Base-by-base conservation (phyloP, 148 eudicot species). In the Chenopodium berlandieri region DNA sequence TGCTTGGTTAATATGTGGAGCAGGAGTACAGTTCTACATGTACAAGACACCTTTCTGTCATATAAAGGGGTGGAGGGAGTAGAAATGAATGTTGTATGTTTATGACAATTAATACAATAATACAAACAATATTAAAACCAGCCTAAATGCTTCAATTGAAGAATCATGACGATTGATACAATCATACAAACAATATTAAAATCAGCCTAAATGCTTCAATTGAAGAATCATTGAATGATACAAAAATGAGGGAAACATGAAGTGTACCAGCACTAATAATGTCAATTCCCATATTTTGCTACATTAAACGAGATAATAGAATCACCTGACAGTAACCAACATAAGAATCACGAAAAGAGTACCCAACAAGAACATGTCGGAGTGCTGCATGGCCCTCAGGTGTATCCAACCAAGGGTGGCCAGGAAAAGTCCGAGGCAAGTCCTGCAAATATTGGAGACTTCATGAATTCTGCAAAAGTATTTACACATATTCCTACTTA, bases 321-420 rank as follows among this genome's bases (percentile, higher is more conserved):
- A 79, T 79, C 73, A 92, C 99, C 97, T 96, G 99, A 89, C 99
- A 96, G 75, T 96, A 96, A 84, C 99, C 99, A 85, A 96, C 99
- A 75, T 94, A 93, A 71, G 94, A 96, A 88, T 96, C 98, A 27
- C 99, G 94, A 86, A 96, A 96, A 31, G 98, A 96, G 86, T 96
- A 96, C 20, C 85, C 99, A 75, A 96, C 98, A 88, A 96, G 99
- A 84, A 96, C 93, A 67, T 95, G 99, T 66, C 99, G 90, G 22
- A 96, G 95, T 58, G 99, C 87, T 81, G 97, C 94, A 88, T 94
- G 99, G 13, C 99, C 98, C 76, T 91, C 97, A 25, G 88, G 86
- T 46, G 98, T 94, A 88, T 96, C 99, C 86, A 96, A 86, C 94
- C 97, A 96, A 16, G 97, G 90, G 82, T 96, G 99, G 81, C 99